Conservation (phyloP, 805 yeast species). For the Pichia kluyveri region DNA sequence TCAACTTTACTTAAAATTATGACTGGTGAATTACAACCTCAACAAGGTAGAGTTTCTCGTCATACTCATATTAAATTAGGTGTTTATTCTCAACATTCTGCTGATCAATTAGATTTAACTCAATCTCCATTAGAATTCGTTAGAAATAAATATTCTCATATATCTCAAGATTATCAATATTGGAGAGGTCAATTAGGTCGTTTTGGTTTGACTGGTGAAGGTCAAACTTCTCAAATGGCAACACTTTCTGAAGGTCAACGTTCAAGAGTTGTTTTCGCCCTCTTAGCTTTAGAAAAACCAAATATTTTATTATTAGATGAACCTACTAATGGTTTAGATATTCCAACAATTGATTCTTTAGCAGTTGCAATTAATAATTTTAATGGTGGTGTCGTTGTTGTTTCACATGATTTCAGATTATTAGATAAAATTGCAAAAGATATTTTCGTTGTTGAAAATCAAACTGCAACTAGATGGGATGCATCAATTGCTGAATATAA, state of each 20-base stretch:
- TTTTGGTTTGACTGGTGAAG: conserved; percentile 97
- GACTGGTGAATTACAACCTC: conserved; percentile 90
- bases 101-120: conserved; percentile 93
- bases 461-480: conserved; percentile 95
- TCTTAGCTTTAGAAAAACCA: conserved; percentile 91
- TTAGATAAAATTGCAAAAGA: conserved; percentile 96
- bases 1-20: conserved; percentile 90
- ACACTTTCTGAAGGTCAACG: conserved; percentile 98
- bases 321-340: conserved; percentile 99
- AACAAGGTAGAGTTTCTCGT: conserved; percentile 90
- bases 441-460: conserved; percentile 91
- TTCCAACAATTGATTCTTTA: conserved; percentile 94
- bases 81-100: conserved; percentile 98
- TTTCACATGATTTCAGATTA: conserved; percentile 97
- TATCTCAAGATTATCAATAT: conserved; percentile 97
- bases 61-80: conserved; percentile 98
- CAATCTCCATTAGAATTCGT: conserved; percentile 95
- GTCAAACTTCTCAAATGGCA: conserved; percentile 97
- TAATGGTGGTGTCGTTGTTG: conserved; percentile 98
- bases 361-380: conserved; percentile 93
- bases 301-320: conserved; percentile 93
- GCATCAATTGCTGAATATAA: conserved; percentile 86
- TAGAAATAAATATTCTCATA: conserved; percentile 80
- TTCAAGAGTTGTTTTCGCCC: conserved; percentile 96
- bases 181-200: conserved; percentile 98